These are phyloP conservation scores for Nannochloropsis gaditana DNA, from an alignment of 108 stramenopile species.

Conservation along the genomic window DNA sequence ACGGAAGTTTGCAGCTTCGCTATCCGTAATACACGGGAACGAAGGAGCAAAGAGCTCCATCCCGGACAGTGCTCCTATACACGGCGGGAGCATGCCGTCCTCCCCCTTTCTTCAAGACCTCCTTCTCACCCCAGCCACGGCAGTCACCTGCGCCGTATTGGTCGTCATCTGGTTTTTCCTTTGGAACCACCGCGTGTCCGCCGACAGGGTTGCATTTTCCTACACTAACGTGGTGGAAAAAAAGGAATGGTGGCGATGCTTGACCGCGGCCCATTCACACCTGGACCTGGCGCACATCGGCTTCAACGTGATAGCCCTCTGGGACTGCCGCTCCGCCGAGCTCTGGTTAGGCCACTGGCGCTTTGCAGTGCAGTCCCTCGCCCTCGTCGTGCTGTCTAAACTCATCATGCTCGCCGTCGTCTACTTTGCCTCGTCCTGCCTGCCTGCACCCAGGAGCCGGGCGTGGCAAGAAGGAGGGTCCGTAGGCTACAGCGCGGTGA, in stretches of 20 bases:
- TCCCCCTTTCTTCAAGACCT: constrained; percentile 6
- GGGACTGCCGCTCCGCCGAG: constrained; percentile 24
- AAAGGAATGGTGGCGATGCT: constrained; percentile 35
- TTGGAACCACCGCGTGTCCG: constrained; percentile 28
- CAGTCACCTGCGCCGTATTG: background rate
- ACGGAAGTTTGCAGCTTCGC: no score
- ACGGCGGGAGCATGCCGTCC: background rate
- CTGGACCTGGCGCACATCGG: constrained; percentile 31
- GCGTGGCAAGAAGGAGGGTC: constrained; percentile 7
- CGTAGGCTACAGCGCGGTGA: background rate
- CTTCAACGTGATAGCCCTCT: constrained; percentile 36
- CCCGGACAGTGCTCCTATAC: background rate
- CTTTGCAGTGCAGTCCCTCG: background rate
- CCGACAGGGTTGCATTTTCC: constrained; percentile 29
- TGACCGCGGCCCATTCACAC: constrained; percentile 39
- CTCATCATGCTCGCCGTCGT: background rate
- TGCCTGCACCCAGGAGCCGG: background rate
- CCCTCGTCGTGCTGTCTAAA: background rate
- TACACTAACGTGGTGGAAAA: constrained; percentile 30
- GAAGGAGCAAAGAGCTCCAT: background rate
- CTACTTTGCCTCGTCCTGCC: background rate
- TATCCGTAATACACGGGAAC: no score
- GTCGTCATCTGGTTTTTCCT: constrained; percentile 25
- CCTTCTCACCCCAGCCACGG: background rate
- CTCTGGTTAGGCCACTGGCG: background rate